Conservation (phyloP, 1,139 yeast species). For the Candida gigantensis region DNA sequence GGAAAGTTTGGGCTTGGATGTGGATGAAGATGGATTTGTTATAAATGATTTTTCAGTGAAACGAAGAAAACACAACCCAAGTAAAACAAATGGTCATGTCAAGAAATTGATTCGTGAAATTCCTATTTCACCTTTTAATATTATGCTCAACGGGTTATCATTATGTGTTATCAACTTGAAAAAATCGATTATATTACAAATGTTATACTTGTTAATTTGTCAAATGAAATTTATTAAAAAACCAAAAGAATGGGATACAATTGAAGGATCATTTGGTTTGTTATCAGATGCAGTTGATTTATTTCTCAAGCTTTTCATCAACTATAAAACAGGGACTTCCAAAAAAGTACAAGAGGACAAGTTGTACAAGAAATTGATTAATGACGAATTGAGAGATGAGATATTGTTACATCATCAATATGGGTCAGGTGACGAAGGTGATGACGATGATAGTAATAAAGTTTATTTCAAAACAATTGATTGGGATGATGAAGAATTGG, state of each 20-base stretch:
- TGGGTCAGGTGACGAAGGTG: slow-evolving; percentile 36
- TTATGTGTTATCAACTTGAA: slow-evolving; percentile 48
- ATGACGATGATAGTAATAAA: slow-evolving; percentile 18
- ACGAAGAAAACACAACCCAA: slow-evolving; percentile 26
- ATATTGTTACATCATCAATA: slow-evolving; percentile 35
- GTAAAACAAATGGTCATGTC: slow-evolving; percentile 11
- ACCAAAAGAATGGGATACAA: slow-evolving; percentile 17
- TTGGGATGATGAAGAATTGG: slow-evolving; percentile 54
- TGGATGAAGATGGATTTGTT: slow-evolving; percentile 51
- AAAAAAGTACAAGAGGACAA: slow-evolving; percentile 35
- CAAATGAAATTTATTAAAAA: slow-evolving; percentile 37
- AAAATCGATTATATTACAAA: slow-evolving; percentile 45
- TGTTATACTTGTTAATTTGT: slow-evolving; percentile 46
- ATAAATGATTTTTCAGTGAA: slow-evolving; percentile 49
- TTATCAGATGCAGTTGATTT: slow-evolving; percentile 35
- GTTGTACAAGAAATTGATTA: slow-evolving; percentile 39
- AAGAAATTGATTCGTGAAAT: slow-evolving; percentile 25
- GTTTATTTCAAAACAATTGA: slow-evolving; percentile 34
- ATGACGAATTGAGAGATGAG: slow-evolving; percentile 44
- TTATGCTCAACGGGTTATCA: slow-evolving; percentile 47
- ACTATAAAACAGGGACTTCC: slow-evolving; percentile 27
- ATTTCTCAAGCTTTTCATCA: slow-evolving; percentile 42
- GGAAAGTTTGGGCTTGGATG: slow-evolving; percentile 35
- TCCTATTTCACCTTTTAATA: slow-evolving; percentile 46
- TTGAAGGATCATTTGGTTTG: slow-evolving; percentile 26